Percentiles rank a stretch among this genome's conserved stretches.
phyloP scores from a whole-genome alignment of 495 filamentous ascomycete species.

The Lasiosphaeria miniovina region DNA sequence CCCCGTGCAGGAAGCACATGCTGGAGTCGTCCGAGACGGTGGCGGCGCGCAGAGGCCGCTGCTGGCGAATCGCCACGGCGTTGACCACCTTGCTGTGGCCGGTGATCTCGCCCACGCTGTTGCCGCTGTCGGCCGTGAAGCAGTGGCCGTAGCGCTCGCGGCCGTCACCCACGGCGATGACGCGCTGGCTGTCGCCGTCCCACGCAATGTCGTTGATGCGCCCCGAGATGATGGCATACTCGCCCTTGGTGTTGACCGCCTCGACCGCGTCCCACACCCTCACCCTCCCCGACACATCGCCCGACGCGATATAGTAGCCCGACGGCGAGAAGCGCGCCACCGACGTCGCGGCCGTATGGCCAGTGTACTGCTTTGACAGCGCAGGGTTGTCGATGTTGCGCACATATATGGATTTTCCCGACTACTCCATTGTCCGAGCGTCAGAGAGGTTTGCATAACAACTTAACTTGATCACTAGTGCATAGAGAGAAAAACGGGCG shows the following conservation, averaged over 20 bases:
- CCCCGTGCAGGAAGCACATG: constrained; percentile 88
- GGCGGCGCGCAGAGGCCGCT: constrained; percentile 83
- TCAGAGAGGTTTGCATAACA: not conserved
- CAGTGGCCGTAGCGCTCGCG: constrained; percentile 92
- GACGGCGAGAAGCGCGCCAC: constrained; percentile 94
- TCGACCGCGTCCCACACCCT: constrained; percentile 82
- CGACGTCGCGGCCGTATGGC: constrained; percentile 81
- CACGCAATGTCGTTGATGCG: constrained; percentile 94
- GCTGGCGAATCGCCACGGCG: constrained; percentile 81
- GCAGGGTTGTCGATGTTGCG: constrained; percentile 88
- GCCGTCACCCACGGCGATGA: constrained; percentile 93
- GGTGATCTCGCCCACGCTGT: constrained; percentile 88
- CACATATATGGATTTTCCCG: constrained; percentile 93
- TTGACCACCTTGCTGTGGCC: constrained; percentile 92
- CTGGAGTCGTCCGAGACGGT: constrained; percentile 87
- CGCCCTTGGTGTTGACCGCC: constrained; percentile 68
- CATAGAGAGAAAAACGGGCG: not conserved
- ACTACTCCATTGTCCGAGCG: constrained; percentile 46
- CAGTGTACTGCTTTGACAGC: constrained; percentile 78
- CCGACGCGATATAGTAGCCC: constrained; percentile 93
- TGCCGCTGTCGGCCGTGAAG: constrained; percentile 93
- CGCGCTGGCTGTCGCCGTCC: constrained; percentile 94
- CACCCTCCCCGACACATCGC: constrained; percentile 79
- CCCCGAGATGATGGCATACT: constrained; percentile 92
- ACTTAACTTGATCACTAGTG: not conserved